Evolutionary conservation across 2,329 filamentous ascomycete genomes (phyloP), one percentile per base, ranked within the genome.

Genomic region (Fusarium solani-melongenae): DNA sequence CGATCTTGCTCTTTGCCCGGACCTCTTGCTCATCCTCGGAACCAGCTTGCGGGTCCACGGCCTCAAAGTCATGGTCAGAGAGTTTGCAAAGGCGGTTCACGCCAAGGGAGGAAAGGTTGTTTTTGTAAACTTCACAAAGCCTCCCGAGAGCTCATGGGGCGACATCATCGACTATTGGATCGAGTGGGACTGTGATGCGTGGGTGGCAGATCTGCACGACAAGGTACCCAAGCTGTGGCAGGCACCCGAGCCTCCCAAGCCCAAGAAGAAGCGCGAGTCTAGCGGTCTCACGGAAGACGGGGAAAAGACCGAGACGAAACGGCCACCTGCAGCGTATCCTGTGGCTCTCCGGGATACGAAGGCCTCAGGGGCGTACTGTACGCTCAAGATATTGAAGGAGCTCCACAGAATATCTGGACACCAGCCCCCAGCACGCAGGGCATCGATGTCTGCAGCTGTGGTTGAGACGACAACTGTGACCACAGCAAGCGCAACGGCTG

Each of bases 111-210:
- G 92, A 64, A 92, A 89, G 63, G 92, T 94, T 0, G 85, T 94
- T 6, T 93, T 93, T 81, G 90, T 94, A 71, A 94, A 94, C 80
- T 88, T 91, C 24, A 93, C 92, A 2, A 92, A 92, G 76, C 92
- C 92, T 0, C 86, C 92, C 0, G 91, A 93, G 77, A 94, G 92
- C 77, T 88, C 87, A 1, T 94, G 92, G 92, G 89, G 91, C 1
- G 92, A 93, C 62, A 83, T 93, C 0, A 92, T 94, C 62, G 92
- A 94, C 81, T 93, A 91, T 70, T 93, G 92, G 89, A 87, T 94
- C 1, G 87, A 92, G 71, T 93, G 91, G 91, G 92, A 94, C 76
- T 94, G 92, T 68, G 92, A 94, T 74, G 89, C 89, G 5, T 94
- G 92, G 92, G 91, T 94, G 1, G 81, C 86, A 11, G 90, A 93